Evolutionary conservation across 2,329 filamentous ascomycete species (phyloP), one percentile per base, ranked within the genome.

Genomic region (Claviceps sp.): DNA sequence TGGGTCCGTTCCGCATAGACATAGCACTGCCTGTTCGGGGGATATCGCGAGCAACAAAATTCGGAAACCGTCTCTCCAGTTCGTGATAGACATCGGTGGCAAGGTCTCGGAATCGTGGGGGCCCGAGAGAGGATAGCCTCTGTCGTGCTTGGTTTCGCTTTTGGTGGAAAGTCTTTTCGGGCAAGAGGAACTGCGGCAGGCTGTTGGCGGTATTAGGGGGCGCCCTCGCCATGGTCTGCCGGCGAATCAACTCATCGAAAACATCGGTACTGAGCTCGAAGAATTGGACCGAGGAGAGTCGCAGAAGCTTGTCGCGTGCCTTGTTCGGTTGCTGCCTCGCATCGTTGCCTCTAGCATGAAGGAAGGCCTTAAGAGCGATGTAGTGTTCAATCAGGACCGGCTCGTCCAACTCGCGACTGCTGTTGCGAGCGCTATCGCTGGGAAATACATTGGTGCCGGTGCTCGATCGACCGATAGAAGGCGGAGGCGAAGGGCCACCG

Each of bases 121-220:
- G 82, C 3, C 89, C 89, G 14, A 98, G 78, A 0, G 90, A 95
- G 0, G 89, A 91, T 19, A 98, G 79, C 67, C 95, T 94, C 68
- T 96, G 89, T 42, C 93, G 81, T n/a, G 93, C 93, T 67, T 97
- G 90, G 65, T 98, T 98, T 56, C 93, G 85, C 70, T 97, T 98
- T 2, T 90, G 89, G 67, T 98, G 93, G 69, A 97, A 97, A 57
- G 82, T 85, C 57, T 84, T 78, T 65, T 91, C 89, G n/a, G 93
- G 88, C 24, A 87, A 72, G 5, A 98, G 78, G 64, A 82, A 94
- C 13, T 80, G 72, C 2, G 89, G 87, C n/a, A 78, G 76, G 3
- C 70, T 67, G 56, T 71, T 74, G 47, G 74, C 73, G 24, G 73
- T 73, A 58, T 75, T 77, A 22, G 76, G 72, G 16, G 75, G 34